These are phyloP conservation scores for Arthrinium puccinioides DNA, from an alignment of 2,329 filamentous ascomycete species.

Conservation along the genomic window DNA sequence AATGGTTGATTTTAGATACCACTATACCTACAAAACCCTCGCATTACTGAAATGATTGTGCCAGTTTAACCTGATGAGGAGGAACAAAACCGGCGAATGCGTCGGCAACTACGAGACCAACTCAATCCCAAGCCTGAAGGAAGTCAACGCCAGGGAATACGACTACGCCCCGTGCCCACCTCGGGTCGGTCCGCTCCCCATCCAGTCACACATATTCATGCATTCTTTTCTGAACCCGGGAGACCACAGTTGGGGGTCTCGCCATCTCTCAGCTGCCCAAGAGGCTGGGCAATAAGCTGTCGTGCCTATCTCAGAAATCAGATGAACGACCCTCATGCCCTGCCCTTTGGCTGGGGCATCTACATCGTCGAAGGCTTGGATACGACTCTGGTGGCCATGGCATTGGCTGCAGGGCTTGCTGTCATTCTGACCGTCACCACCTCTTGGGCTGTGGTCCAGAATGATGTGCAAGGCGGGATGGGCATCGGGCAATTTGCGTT, in stretches of 20 bases:
- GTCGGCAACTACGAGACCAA: slow-evolving; percentile 10
- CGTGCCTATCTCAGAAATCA: no score
- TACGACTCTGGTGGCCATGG: slow-evolving; percentile 1
- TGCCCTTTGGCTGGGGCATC: slow-evolving; percentile 8
- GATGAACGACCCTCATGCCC: not conserved
- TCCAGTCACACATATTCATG: slow-evolving; percentile 14
- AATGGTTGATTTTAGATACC: no score
- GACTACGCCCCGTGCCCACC: slow-evolving; percentile 11
- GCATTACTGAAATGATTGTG: no score
- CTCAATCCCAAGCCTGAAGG: slow-evolving; percentile 8
- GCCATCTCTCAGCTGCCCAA: slow-evolving; percentile 6
- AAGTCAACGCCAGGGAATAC: slow-evolving; percentile 10
- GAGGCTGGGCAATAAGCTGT: slow-evolving; percentile 4
- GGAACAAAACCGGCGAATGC: slow-evolving; percentile 9
- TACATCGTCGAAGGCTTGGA: slow-evolving; percentile 10
- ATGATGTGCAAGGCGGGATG: slow-evolving; percentile 6
- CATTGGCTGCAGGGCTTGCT: slow-evolving; percentile 1
- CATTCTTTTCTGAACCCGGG: slow-evolving; percentile 12
- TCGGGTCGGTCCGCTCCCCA: slow-evolving; percentile 7
- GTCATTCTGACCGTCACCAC: slow-evolving; percentile 3
- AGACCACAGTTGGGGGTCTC: slow-evolving; percentile 8
- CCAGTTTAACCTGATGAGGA: slow-evolving; percentile 5
- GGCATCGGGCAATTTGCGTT: slow-evolving; percentile 8
- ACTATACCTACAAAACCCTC: no score
- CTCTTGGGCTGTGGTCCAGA: slow-evolving; percentile 2